Evolutionary conservation across 805 yeast species (phyloP).

Genomic region (Nakazawaea sp.): DNA sequence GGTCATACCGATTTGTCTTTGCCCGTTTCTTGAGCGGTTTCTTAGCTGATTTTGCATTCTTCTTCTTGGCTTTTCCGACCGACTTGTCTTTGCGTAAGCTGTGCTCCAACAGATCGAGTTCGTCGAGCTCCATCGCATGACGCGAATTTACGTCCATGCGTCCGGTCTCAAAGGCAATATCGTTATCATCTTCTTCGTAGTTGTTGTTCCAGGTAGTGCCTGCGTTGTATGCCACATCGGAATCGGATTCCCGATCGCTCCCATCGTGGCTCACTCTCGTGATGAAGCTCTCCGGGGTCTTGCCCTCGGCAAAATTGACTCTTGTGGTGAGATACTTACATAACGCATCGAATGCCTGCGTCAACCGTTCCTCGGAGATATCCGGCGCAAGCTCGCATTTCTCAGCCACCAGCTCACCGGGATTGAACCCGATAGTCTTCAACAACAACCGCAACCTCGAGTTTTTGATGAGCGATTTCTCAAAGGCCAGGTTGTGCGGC

Average conservation of each 20-base stretch:
- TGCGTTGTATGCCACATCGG: conserved; percentile 21
- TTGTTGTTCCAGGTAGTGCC: conserved; percentile 23
- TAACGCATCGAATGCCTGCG: conserved; percentile 28
- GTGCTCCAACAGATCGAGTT: conserved; percentile 32
- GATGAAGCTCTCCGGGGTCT: conserved; percentile 27
- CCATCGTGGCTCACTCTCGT: conserved; percentile 12
- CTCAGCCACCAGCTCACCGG: conserved; percentile 33
- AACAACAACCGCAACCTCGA: conserved; percentile 43
- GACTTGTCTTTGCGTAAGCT: conserved; percentile 13
- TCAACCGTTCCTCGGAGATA: conserved; percentile 25
- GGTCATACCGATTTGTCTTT: conserved; percentile 7
- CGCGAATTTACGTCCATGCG: conserved; percentile 12
- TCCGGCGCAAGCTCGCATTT: conserved; percentile 27
- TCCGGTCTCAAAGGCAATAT: conserved; percentile 19
- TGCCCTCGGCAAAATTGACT: conserved; percentile 28
- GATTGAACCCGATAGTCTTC: conserved; percentile 35
- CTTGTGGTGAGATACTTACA: conserved; percentile 32
- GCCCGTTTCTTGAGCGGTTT: conserved; percentile 11
- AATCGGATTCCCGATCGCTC: conserved; percentile 6
- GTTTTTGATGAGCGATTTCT: conserved; percentile 33
- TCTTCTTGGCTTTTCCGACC: conserved; percentile 15
- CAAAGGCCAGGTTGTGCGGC: not conserved
- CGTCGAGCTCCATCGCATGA: conserved; percentile 19
- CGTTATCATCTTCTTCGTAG: conserved; percentile 30
- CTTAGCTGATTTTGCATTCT: conserved; percentile 10